Evolutionary conservation across 257 asterid species (phyloP), one percentile per base, ranked within the genome.

Genomic region (Coffea canephora): DNA sequence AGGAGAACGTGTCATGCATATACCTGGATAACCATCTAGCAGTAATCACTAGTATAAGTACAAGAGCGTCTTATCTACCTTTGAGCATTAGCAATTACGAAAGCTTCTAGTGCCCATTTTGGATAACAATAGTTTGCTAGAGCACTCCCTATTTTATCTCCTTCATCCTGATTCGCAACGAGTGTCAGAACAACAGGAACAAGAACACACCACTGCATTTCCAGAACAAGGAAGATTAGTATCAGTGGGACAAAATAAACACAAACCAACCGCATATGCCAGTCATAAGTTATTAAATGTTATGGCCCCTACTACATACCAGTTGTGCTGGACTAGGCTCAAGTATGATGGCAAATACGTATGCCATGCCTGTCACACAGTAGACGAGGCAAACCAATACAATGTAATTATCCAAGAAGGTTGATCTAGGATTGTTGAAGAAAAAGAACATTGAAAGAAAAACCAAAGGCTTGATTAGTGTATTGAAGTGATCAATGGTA

Each of bases 401-500:
- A 0, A 85, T 3, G 59, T 96, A 96, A 86, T 92, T 96, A 82
- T 91, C 93, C 41, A 50, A 79, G 84, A 96, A 92, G 54, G 97
- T 83, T 78, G 99, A 96, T 87, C 99, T 83, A 62, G 97, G 98
- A 79, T 89, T 91, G 92, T 88, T 92, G 89, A 96, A 90, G 78
- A 97, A 96, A 83, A 84, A 96, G 92, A 89, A 96, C 97, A 96
- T 87, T 25, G 97, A 94, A 77, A 96, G 98, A 88, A 91, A 96
- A 84, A 92, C 98, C 86, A 96, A 18, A 79, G 99, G 99, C 90
- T 94, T 96, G 84, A 96, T 78, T 66, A 92, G 78, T 73, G 90
- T 85, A 82, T 91, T 89, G 89, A 96, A 93, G 83, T 85, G 97
- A 83, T 96, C 99, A 27, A 92, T 82, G 18, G 93, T 86, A 83